Base-by-base conservation (phyloP, 2,329 filamentous ascomycete species). In the Diplocarpon rosae region DNA sequence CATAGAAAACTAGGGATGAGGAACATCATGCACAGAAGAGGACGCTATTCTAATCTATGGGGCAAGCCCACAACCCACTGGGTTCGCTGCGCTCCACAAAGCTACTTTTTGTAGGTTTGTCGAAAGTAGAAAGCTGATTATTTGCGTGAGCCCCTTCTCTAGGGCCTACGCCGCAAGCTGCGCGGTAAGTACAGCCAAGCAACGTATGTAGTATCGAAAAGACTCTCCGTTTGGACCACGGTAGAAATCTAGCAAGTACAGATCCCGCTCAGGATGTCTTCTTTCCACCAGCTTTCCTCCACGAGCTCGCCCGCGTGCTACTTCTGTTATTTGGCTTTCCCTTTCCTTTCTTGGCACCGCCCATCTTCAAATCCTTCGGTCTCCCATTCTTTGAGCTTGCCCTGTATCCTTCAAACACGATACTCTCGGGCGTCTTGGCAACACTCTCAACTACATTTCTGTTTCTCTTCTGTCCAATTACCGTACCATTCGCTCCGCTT, bases 391-490 rank as follows among this genome's bases (percentile, higher is more conserved):
- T 81, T 28, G 72, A 67, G 43, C 75, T 85, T 9, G 85, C 85
- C 43, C 86, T 73, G 51, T 82, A 79, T 0, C 86, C 86, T 62
- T 93, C 86, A 56, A 90, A 89, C n/a, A 89, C 75, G 51, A 89
- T 76, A 13, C 71, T 69, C 63, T 88, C 82, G 0, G 82, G 80
- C 1, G 73, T 71, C 64, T 76, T 72, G 10, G 50, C 43, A 51
- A 70, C 66, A 10, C 60, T 63, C 12, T 54, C 56, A 28, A 56
- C 52, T 12, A 28, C 45, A 28, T 47, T 42, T 15, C 46, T 45
- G 12, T 43, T 44, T 12, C 37, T 38, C 30, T 39, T 46, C 37
- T 48, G 54, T 2, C 56, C 58, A 30, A 59, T 43, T 13, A 43
- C 39, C 16, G 45, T 58, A 2, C 38, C 52, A 46, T 60, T 60